These are phyloP conservation scores for Isatis tinctoria DNA, from an alignment of 345 rosid genomes.

Conservation along the genomic window DNA sequence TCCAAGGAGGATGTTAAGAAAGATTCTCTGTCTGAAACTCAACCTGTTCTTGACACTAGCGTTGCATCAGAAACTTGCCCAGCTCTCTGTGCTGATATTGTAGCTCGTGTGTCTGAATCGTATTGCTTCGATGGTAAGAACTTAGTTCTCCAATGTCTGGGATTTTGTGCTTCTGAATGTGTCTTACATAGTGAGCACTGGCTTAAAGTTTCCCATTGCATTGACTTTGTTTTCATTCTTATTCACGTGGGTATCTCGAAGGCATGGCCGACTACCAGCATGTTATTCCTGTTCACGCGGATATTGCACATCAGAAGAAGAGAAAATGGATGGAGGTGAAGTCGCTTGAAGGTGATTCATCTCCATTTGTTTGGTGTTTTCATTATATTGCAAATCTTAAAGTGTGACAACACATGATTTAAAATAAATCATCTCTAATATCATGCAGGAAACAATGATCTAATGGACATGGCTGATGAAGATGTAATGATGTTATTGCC, in stretches of 20 bases:
- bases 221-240: neutral
- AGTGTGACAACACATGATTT: neutral
- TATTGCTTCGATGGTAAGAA: conserved; percentile 69
- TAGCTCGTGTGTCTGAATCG: conserved; percentile 62
- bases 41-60: conserved; percentile 20
- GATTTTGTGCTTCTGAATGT: neutral
- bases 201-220: neutral
- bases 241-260: conserved; percentile 19
- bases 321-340: conserved; percentile 59
- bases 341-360: conserved; percentile 43
- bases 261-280: conserved; percentile 98
- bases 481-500: conserved; percentile 84
- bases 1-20: conserved; percentile 37
- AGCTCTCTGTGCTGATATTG: conserved; percentile 61
- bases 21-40: conserved; percentile 24
- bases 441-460: conserved; percentile 48
- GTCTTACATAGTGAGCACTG: neutral
- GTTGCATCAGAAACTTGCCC: conserved; percentile 29
- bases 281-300: conserved; percentile 83
- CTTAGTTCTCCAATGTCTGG: neutral
- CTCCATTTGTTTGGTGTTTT: neutral
- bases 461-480: conserved; percentile 70
- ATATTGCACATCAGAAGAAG: conserved; percentile 59
- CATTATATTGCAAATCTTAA: neutral
- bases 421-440: neutral